Evolutionary conservation across 2,329 filamentous ascomycete species (phyloP).

Genomic region (Alternaria sp.): DNA sequence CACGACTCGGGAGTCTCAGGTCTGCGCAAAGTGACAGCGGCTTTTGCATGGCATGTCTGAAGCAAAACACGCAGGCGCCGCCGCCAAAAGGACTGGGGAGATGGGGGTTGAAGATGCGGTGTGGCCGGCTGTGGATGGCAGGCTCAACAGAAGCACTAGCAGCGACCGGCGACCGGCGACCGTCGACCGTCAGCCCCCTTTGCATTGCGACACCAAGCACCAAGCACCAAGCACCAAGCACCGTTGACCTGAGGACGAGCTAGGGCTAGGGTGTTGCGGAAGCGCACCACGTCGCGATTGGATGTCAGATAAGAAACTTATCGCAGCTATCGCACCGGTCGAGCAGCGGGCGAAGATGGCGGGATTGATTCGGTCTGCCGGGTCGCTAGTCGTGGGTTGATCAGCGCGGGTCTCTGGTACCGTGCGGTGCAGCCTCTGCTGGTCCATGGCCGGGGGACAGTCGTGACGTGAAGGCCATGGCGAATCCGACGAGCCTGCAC

Average conservation of each 20-base stretch:
- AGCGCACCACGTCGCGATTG: constrained; percentile 38
- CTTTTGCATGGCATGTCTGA: background rate
- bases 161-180: constrained; percentile 11
- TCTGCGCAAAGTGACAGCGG: constrained; percentile 2
- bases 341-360: constrained; percentile 28
- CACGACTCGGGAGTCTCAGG: constrained; percentile 31
- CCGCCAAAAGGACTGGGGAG: constrained; percentile 9
- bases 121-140: constrained; percentile 20
- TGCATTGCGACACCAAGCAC: constrained; percentile 35
- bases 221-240: constrained; percentile 21
- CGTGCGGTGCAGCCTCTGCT: constrained; percentile 10
- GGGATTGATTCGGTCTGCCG: constrained; percentile 30
- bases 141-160: constrained; percentile 36
- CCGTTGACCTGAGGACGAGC: constrained; percentile 29
- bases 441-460: constrained; percentile 9
- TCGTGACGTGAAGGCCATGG: constrained; percentile 6
- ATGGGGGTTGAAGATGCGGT: constrained; percentile 25
- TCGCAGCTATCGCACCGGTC: constrained; percentile 40
- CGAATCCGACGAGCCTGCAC: background rate
- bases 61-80: constrained; percentile 6
- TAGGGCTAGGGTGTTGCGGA: constrained; percentile 35
- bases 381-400: constrained; percentile 41
- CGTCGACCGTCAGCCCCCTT: constrained; percentile 33
- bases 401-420: constrained; percentile 33
- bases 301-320: constrained; percentile 24